phyloP scores from a whole-genome alignment of 2,329 filamentous ascomycete species.

The Paracorniculantispora psalliotae region DNA sequence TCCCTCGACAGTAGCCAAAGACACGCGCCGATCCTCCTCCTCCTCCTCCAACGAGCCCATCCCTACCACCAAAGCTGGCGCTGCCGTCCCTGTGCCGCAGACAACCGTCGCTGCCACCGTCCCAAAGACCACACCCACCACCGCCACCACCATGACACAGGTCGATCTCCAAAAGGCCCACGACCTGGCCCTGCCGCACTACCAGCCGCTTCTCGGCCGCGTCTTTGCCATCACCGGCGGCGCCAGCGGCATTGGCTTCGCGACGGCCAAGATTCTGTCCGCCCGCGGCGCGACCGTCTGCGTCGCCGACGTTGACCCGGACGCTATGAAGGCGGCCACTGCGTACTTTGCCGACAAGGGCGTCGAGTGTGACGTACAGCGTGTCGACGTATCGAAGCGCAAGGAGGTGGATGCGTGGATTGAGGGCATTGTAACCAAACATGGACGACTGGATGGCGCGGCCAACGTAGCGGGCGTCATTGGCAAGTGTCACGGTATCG shows the following conservation, averaged over 20 bases:
- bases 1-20: background rate
- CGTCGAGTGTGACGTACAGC: conserved; percentile 28
- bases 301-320: conserved; percentile 32
- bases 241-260: conserved; percentile 36
- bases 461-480: conserved; percentile 50
- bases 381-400: conserved; percentile 43
- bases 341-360: conserved; percentile 25
- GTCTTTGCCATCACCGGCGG: conserved; percentile 30
- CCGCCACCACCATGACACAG: background rate
- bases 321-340: conserved; percentile 27
- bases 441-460: conserved; percentile 47
- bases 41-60: background rate
- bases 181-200: background rate
- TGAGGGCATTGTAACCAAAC: conserved; percentile 34
- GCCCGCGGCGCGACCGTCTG: conserved; percentile 31
- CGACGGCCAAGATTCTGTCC: conserved; percentile 34
- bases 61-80: background rate
- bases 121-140: no score
- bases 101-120: no score
- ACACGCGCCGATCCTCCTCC: background rate
- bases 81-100: background rate
- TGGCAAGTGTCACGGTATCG: conserved; percentile 36
- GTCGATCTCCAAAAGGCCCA: background rate
- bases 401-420: conserved; percentile 48
- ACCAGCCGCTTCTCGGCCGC: conserved; percentile 16